Percentiles rank a stretch among this genome's conserved stretches.
These are phyloP conservation scores for Spergularia bocconei DNA, from an alignment of 148 eudicot species.

Conservation along the genomic window DNA sequence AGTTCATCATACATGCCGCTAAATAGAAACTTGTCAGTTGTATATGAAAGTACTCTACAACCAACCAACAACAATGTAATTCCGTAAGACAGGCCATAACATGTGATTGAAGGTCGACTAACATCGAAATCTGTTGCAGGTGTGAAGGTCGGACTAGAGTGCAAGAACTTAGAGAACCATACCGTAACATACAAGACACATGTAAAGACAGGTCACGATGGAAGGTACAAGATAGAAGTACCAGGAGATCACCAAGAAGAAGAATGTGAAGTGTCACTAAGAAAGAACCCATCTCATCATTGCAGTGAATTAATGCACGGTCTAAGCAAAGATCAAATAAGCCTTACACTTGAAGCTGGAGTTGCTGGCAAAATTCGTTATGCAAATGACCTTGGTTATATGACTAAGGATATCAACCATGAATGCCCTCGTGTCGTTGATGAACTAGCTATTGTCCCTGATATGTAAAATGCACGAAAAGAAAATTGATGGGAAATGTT, in stretches of 20 bases:
- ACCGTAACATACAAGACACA: neutral
- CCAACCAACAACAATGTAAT: too few species aligned
- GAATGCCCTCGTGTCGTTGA: neutral
- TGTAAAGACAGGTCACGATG: neutral
- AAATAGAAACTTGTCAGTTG: neutral
- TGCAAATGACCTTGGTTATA: neutral
- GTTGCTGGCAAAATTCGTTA: neutral
- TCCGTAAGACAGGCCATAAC: too few species aligned
- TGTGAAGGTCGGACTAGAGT: neutral
- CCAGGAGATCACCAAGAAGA: neutral
- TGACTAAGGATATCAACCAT: neutral
- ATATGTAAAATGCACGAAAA: neutral
- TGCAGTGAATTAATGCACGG: neutral
- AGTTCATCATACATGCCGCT: neutral
- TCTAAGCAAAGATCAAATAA: neutral
- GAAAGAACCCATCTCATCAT: neutral
- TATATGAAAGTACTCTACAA: too few species aligned
- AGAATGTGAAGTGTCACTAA: neutral
- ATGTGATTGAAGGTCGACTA: neutral
- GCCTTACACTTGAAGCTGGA: neutral
- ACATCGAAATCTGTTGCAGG: neutral
- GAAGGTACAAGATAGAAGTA: neutral
- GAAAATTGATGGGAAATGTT: too few species aligned
- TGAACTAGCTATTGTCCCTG: neutral
- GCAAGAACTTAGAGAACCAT: neutral